A percentile compares a stretch with the other conserved stretches of the same genome.
Evolutionary conservation across 176 grass and related monocot species (phyloP).

Genomic region (Dactylis glomerata): DNA sequence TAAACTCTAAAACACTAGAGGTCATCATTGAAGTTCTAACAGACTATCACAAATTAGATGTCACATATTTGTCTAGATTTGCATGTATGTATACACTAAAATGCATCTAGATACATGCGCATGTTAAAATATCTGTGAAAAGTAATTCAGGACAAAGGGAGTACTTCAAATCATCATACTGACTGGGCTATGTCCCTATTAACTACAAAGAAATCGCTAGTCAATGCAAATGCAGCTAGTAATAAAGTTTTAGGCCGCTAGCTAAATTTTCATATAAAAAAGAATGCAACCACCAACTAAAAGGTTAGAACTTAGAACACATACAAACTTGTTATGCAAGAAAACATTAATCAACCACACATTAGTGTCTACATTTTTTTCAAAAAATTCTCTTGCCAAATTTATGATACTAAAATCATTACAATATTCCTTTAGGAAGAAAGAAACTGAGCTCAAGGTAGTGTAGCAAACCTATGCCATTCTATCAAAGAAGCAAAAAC

Average conservation of each 20-base stretch:
- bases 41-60: too few relatives aligned
- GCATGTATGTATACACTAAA: too few relatives aligned
- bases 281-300: background rate
- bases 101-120: too few relatives aligned
- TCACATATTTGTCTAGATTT: too few relatives aligned
- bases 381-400: background rate
- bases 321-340: background rate
- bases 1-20: background rate
- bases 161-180: background rate
- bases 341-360: background rate
- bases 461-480: background rate
- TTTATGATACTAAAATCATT: background rate
- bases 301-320: background rate
- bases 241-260: background rate
- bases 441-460: background rate
- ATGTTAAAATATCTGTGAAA: too few relatives aligned
- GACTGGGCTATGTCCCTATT: background rate
- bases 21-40: background rate
- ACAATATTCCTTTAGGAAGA: background rate
- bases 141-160: too few relatives aligned
- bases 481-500: background rate
- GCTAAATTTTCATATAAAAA: background rate
- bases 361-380: background rate
- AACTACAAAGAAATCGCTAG: background rate
- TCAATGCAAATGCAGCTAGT: background rate